Percentiles rank a stretch among this genome's conserved stretches.
Conservation (phyloP, 305 asterid genomes). For the Ilex paraguariensis region DNA sequence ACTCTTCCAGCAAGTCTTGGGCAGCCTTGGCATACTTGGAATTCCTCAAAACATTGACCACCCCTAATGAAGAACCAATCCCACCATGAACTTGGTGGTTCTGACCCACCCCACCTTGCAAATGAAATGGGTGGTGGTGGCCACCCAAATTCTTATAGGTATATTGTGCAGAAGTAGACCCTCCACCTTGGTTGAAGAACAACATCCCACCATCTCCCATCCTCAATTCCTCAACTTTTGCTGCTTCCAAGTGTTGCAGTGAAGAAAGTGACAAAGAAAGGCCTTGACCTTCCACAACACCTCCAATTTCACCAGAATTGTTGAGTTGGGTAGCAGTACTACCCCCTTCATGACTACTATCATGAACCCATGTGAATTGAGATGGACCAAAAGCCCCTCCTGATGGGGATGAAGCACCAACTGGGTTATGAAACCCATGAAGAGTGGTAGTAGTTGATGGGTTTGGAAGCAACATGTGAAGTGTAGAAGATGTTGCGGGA, state of each 20-base stretch:
- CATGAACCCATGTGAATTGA: background rate
- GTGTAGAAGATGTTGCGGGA: constrained; percentile 14
- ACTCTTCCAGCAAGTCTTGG: constrained; percentile 81
- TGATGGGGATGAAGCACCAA: background rate
- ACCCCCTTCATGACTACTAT: background rate
- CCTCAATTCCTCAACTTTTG: constrained; percentile 15
- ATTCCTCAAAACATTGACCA: constrained; percentile 56
- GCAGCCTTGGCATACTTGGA: constrained; percentile 84
- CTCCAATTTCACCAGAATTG: constrained; percentile 3
- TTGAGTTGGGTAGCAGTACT: background rate
- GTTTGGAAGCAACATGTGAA: constrained; percentile 2
- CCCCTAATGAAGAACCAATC: constrained; percentile 43
- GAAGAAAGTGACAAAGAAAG: constrained; percentile 4
- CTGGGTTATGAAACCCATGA: background rate
- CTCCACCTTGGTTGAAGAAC: constrained; percentile 61
- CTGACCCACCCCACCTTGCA: constrained; percentile 23
- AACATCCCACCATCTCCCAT: constrained; percentile 67
- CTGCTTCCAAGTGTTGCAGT: background rate
- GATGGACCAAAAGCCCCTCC: constrained; percentile 2
- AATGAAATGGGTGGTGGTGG: too few species aligned
- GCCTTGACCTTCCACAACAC: background rate
- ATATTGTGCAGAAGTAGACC: constrained; percentile 31
- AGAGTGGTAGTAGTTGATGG: background rate
- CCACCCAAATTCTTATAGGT: constrained; percentile 17
- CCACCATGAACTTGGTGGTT: constrained; percentile 44